Percentiles rank a stretch among this genome's conserved stretches.
Conservation (phyloP, 176 grass and related monocot genomes). For the Oryza officinalis region DNA sequence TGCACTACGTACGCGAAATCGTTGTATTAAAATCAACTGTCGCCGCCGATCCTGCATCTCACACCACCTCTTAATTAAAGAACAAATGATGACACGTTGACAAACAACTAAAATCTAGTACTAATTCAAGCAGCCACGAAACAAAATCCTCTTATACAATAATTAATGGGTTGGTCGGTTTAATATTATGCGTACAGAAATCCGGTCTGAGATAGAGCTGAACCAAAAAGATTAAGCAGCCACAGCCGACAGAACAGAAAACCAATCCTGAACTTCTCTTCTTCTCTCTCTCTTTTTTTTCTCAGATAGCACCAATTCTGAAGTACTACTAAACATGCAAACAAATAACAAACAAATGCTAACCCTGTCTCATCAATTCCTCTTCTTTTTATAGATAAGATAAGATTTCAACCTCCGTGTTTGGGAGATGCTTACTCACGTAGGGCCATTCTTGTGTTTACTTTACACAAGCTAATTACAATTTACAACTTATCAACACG, state of each 20-base stretch:
- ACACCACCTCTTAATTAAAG: background rate
- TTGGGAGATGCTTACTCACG: background rate
- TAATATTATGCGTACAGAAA: background rate
- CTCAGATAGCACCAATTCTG: background rate
- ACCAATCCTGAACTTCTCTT: background rate
- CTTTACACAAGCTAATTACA: background rate
- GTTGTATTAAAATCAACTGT: background rate
- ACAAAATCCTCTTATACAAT: constrained; percentile 1
- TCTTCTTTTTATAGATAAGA: background rate
- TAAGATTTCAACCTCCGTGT: background rate
- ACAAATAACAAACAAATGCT: background rate
- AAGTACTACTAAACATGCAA: background rate
- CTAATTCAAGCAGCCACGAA: background rate
- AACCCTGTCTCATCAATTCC: background rate
- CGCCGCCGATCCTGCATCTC: background rate
- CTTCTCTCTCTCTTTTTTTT: background rate
- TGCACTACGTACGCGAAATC: background rate
- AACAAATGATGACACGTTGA: background rate
- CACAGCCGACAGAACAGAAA: background rate
- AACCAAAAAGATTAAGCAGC: background rate
- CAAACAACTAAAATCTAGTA: background rate
- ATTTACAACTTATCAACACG: background rate
- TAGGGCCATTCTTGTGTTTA: background rate
- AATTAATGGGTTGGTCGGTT: background rate
- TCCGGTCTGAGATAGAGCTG: background rate